Base-by-base conservation (phyloP, 2,329 filamentous ascomycete species). In the Tolypocladium amazonense region DNA sequence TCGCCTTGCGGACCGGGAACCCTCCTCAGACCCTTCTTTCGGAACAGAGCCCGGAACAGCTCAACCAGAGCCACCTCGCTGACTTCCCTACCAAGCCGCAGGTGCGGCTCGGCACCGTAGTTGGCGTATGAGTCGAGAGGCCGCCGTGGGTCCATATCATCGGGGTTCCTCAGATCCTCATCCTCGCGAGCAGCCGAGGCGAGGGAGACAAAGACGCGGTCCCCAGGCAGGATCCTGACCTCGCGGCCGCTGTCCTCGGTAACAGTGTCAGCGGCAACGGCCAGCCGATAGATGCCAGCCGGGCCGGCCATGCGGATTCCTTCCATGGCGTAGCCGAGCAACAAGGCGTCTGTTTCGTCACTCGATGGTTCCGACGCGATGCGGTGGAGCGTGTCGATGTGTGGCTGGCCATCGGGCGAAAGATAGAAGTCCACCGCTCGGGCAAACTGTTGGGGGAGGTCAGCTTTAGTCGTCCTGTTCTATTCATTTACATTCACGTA, bases 361-460 rank as follows among this genome's bases (percentile, higher is more conserved):
- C 76, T 75, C 0, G 80, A 76, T 5, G 84, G 77, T 45, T 80
- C 69, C 39, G 78, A 74, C 35, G 89, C 83, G 20, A 88, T 75
- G 23, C 75, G 75, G 64, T 87, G 80, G 59, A 92, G 79, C 52
- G 85, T 82, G 0, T 81, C 76, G 0, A 88, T 71, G 66, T 90
- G 77, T 15, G 75, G 65, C 59, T 77, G 72, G 65, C 84, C 82
- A 38, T 81, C 73, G 3, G 80, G 75, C 0, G 82, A 81, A 6
- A 92, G 79, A 68, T 88, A 92, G 73, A 83, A 91, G 69, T 92
- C 88, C 23, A 91, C 77, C 2, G 88, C 79, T 74, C 89, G 87
- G 1, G 87, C 84, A 68, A 92, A 90, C 79, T 86, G 62, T 35
- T 30, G 47, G 9, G 4, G 5, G 23, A 5, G 3, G 43, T 23